phyloP scores from a whole-genome alignment of 1,284 basidiomycete species.

The Irpex sp. region DNA sequence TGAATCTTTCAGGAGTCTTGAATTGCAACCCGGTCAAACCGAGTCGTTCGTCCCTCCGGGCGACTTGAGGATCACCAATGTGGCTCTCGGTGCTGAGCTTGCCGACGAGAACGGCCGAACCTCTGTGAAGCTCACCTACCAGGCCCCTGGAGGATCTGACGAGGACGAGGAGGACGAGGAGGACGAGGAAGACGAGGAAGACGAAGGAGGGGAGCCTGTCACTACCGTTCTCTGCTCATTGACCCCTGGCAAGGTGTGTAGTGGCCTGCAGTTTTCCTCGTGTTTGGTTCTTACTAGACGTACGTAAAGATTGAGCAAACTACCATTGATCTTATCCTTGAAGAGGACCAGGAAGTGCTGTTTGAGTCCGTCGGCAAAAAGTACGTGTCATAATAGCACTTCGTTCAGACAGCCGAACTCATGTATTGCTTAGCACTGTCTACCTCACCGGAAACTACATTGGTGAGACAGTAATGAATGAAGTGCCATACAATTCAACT shows the following conservation, averaged over 20 bases:
- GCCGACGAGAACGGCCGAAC: conserved; percentile 74
- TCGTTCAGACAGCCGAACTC: conserved; percentile 4
- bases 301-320: conserved; percentile 81
- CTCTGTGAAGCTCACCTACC: conserved; percentile 85
- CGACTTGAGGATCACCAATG: conserved; percentile 89
- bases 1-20: conserved; percentile 58
- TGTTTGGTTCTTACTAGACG: neutral
- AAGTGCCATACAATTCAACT: neutral
- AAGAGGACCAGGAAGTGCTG: conserved; percentile 74
- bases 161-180: conserved; percentile 59
- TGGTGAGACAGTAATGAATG: conserved; percentile 48
- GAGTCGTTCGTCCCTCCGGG: conserved; percentile 70
- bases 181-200: conserved; percentile 61
- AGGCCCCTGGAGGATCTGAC: conserved; percentile 34
- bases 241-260: conserved; percentile 74
- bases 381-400: conserved; percentile 47
- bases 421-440: conserved; percentile 63
- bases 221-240: conserved; percentile 74
- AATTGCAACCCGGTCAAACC: conserved; percentile 70
- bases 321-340: conserved; percentile 80
- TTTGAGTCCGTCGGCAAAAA: conserved; percentile 91
- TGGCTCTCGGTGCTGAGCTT: conserved; percentile 83
- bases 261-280: conserved; percentile 2
- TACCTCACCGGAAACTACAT: conserved; percentile 95
- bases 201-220: conserved; percentile 43